A percentile compares a stretch with the other conserved stretches of the same genome.
Evolutionary conservation across 169 alveolate genomes (phyloP).

Genomic region (Sarcocystis neurona): DNA sequence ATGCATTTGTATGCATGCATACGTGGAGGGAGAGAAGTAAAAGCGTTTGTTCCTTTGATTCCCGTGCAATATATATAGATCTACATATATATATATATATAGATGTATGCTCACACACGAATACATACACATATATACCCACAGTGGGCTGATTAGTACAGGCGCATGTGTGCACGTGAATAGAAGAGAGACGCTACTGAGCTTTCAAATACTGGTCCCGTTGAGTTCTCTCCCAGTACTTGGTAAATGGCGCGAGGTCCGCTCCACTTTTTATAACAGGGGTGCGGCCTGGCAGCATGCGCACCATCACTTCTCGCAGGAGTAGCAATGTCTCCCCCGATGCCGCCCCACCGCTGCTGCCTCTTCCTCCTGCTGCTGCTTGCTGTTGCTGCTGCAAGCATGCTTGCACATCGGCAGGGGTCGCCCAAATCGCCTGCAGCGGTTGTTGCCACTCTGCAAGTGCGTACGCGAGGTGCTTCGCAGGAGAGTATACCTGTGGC

Average conservation of each 20-base stretch:
- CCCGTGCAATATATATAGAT: too few species aligned
- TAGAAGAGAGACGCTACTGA: too few species aligned
- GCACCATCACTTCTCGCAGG: slow-evolving; percentile 18
- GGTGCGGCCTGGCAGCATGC: slow-evolving; percentile 19
- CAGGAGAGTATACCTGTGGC: slow-evolving; percentile 15
- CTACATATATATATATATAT: too few species aligned
- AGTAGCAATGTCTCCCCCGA: neutral
- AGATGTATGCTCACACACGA: too few species aligned
- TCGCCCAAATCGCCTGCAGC: neutral
- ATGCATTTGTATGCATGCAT: too few species aligned
- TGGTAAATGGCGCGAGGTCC: neutral
- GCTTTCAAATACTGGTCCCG: slow-evolving; percentile 28
- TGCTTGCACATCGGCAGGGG: slow-evolving; percentile 29
- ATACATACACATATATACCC: too few species aligned
- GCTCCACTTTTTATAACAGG: neutral
- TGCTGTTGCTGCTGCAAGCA: slow-evolving; percentile 25
- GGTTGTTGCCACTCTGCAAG: neutral
- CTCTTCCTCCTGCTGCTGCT: neutral
- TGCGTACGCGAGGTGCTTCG: neutral
- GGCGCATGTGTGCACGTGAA: too few species aligned
- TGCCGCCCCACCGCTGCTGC: neutral
- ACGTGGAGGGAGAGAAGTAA: too few species aligned
- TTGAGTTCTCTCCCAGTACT: slow-evolving; percentile 29
- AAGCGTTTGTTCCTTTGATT: too few species aligned
- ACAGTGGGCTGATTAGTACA: too few species aligned